Percentiles rank a stretch among this genome's conserved stretches.
Conservation (phyloP, 352 stramenopile species). For the Halophytophthora polymorphica region DNA sequence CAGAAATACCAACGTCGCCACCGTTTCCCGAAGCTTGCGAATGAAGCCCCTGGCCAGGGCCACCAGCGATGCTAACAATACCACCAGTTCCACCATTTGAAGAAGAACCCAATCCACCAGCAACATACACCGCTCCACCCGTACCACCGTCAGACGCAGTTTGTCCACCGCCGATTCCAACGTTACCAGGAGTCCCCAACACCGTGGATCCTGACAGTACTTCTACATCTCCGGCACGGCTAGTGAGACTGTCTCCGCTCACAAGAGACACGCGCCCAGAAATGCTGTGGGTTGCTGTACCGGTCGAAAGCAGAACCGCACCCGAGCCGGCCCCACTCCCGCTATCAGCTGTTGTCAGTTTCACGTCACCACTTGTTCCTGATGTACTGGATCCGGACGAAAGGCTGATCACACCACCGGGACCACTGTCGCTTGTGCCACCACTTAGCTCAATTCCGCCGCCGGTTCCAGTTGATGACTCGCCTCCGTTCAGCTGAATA, state of each 20-base stretch:
- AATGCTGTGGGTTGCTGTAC: conserved; percentile 16
- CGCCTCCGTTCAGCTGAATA: conserved; percentile 52
- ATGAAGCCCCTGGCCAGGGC: conserved; percentile 30
- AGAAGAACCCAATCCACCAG: conserved; percentile 39
- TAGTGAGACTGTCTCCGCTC: conserved; percentile 21
- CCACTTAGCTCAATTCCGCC: conserved; percentile 47
- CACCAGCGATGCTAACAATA: conserved; percentile 36
- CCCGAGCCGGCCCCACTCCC: conserved; percentile 21
- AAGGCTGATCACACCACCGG: conserved; percentile 32
- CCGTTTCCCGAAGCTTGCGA: conserved; percentile 33
- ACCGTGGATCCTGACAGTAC: conserved; percentile 31
- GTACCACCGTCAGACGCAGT: conserved; percentile 23
- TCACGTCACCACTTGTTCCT: conserved; percentile 27
- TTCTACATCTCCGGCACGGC: conserved; percentile 24
- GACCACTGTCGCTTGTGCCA: conserved; percentile 38
- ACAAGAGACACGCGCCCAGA: conserved; percentile 25
- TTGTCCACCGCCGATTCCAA: conserved; percentile 35
- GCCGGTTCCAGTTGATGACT: conserved; percentile 26
- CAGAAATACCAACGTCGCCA: conserved; percentile 26
- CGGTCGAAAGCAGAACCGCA: conserved; percentile 26
- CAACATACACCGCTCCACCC: conserved; percentile 34
- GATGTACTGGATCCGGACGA: conserved; percentile 31
- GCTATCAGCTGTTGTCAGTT: conserved; percentile 19
- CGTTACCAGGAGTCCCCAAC: conserved; percentile 21
- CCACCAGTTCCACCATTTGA: conserved; percentile 48